These are phyloP conservation scores for Leishmania mexicana DNA, from an alignment of 208 protist species.

Conservation along the genomic window DNA sequence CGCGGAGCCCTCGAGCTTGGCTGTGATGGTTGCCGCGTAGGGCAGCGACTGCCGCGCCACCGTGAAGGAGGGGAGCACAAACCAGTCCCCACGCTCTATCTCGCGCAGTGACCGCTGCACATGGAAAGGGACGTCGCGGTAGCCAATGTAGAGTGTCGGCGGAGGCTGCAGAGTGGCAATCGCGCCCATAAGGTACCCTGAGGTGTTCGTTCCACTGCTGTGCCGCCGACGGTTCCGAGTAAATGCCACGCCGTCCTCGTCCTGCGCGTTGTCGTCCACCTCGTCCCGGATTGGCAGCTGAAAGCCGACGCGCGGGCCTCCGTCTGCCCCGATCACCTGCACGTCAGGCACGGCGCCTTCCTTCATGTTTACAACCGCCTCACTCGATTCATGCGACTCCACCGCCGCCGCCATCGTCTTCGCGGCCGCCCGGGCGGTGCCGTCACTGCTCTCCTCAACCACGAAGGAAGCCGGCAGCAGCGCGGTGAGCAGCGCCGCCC, in stretches of 20 bases:
- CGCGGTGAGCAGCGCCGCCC: conserved; percentile 34
- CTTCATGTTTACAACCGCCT: background rate
- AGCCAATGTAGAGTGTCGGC: conserved; percentile 65
- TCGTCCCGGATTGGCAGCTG: conserved; percentile 10
- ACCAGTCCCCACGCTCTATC: conserved; percentile 51
- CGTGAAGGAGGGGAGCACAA: conserved; percentile 70
- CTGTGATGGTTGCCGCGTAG: conserved; percentile 15
- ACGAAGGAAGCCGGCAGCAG: conserved; percentile 28
- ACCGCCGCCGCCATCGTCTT: background rate
- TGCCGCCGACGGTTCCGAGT: conserved; percentile 8
- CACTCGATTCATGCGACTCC: background rate
- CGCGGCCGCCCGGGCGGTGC: background rate
- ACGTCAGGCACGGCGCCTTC: background rate
- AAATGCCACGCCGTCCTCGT: background rate
- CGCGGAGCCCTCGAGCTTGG: background rate
- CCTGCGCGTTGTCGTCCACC: background rate
- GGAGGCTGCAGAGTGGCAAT: conserved; percentile 28
- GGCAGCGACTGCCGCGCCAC: conserved; percentile 49
- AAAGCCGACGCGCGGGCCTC: conserved; percentile 9
- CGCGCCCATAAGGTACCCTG: background rate
- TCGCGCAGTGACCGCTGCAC: conserved; percentile 53
- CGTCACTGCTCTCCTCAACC: background rate
- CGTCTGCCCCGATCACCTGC: background rate
- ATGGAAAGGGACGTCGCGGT: conserved; percentile 55
- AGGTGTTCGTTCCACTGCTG: background rate